Evolutionary conservation across 192 early-diverging fungal genomes (phyloP).

Genomic region (Backusella mclennaniae): DNA sequence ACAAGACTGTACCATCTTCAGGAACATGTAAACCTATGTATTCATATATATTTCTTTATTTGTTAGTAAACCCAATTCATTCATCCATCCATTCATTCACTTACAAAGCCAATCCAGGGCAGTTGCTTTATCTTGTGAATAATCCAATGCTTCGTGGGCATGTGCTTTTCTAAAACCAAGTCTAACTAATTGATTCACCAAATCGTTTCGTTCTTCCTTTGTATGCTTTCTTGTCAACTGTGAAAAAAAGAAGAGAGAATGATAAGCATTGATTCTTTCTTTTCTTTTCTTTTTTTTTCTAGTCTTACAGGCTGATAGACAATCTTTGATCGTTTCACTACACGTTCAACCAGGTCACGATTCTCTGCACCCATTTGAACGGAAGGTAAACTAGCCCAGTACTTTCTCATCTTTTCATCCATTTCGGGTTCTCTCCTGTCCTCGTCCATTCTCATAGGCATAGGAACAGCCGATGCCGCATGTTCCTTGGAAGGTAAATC

Average conservation of each 20-base stretch:
- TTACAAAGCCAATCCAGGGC: conserved; percentile 85
- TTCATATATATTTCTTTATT: neutral
- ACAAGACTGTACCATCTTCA: conserved; percentile 64
- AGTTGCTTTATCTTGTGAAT: conserved; percentile 42
- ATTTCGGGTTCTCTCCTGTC: conserved; percentile 34
- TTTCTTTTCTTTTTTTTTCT: neutral
- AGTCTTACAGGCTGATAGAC: conserved; percentile 17
- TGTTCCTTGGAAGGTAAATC: conserved; percentile 25
- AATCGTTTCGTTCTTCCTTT: conserved; percentile 6
- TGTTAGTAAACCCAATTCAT: neutral
- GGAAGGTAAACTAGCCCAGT: conserved; percentile 63
- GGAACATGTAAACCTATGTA: conserved; percentile 73
- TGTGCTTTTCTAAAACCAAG: conserved; percentile 76
- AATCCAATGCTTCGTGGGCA: conserved; percentile 70
- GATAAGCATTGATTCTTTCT: neutral
- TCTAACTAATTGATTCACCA: conserved; percentile 37
- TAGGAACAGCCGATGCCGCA: conserved; percentile 21
- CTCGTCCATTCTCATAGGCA: conserved; percentile 39
- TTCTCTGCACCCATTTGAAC: conserved; percentile 66
- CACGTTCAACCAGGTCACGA: conserved; percentile 57
- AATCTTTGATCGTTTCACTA: conserved; percentile 49
- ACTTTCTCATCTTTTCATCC: conserved; percentile 41
- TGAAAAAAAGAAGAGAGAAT: neutral
- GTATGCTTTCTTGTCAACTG: neutral
- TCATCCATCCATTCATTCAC: neutral